phyloP scores from a whole-genome alignment of 306 rosid genomes.

The Quercus engelmannii region DNA sequence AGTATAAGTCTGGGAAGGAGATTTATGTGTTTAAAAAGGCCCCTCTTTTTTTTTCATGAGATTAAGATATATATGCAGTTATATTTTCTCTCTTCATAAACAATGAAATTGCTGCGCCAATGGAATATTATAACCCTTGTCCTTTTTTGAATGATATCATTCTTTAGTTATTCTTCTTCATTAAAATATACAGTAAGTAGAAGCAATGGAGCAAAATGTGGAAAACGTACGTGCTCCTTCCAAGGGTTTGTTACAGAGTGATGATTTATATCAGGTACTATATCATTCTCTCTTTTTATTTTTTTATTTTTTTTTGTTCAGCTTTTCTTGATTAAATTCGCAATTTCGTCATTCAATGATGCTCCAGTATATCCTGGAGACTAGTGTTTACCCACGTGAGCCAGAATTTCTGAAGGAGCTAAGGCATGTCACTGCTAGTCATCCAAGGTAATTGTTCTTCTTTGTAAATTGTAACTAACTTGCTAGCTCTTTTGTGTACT shows the following conservation, averaged over 20 bases:
- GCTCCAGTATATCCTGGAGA: slow-evolving; percentile 58
- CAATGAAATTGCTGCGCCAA: no score
- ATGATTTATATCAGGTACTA: neutral
- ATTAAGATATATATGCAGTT: no score
- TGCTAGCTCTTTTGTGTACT: neutral
- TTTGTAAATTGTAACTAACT: neutral
- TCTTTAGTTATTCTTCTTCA: no score
- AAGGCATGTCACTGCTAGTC: slow-evolving; percentile 30
- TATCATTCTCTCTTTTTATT: neutral
- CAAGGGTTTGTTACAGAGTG: neutral
- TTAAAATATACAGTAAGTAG: no score
- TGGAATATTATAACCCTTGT: no score
- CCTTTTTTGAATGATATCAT: no score
- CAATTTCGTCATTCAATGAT: neutral
- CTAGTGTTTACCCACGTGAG: slow-evolving; percentile 63
- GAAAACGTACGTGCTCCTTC: neutral
- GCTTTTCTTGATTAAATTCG: neutral
- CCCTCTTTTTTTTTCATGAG: neutral
- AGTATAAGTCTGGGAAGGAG: no score
- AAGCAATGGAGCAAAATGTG: neutral
- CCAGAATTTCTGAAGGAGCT: slow-evolving; percentile 49
- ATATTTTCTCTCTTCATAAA: no score
- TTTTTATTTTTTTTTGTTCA: neutral
- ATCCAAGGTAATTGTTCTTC: slow-evolving; percentile 30
- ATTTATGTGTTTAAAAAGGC: no score